Conservation (phyloP, 2,329 filamentous ascomycete genomes). For the Paecilomyces sp. region DNA sequence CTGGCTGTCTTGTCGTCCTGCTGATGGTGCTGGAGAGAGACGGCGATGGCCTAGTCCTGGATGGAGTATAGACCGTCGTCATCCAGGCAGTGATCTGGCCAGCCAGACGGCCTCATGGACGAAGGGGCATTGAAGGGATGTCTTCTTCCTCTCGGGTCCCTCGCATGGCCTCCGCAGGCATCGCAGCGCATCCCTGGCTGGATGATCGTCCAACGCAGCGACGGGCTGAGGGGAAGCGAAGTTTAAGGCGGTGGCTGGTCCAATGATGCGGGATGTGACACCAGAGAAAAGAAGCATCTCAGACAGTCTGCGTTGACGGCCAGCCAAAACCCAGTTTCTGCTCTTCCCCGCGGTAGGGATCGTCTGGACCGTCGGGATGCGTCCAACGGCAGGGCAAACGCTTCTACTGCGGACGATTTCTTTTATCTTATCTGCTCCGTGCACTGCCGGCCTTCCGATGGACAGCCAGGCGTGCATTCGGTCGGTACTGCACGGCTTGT, state of each 20-base stretch:
- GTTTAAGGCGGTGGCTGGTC: conserved; percentile 8
- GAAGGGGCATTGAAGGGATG: not conserved
- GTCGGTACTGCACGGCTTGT: not conserved
- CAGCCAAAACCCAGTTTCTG: conserved; percentile 8
- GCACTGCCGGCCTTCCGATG: not conserved
- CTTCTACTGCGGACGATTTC: not conserved
- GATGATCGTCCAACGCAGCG: conserved; percentile 1
- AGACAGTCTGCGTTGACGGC: not conserved
- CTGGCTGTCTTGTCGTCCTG: not conserved
- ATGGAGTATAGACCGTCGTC: not conserved
- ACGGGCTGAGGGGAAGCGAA: not conserved
- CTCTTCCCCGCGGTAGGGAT: conserved; percentile 6
- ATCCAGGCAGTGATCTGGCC: not conserved
- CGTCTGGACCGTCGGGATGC: not conserved
- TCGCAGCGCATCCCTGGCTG: not conserved
- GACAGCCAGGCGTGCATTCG: not conserved
- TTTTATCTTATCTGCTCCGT: not conserved
- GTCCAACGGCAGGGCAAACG: not conserved
- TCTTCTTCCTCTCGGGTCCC: not conserved
- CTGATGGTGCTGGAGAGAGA: not conserved
- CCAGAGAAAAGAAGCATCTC: not conserved
- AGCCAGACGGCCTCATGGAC: not conserved
- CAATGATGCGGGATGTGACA: conserved; percentile 4
- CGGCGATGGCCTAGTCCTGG: not conserved
- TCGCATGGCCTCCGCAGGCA: not conserved